A percentile compares a stretch with the other conserved stretches of the same genome.
These are phyloP conservation scores for Calonectria fujianensis DNA, from an alignment of 2,329 filamentous ascomycete species.

Conservation along the genomic window DNA sequence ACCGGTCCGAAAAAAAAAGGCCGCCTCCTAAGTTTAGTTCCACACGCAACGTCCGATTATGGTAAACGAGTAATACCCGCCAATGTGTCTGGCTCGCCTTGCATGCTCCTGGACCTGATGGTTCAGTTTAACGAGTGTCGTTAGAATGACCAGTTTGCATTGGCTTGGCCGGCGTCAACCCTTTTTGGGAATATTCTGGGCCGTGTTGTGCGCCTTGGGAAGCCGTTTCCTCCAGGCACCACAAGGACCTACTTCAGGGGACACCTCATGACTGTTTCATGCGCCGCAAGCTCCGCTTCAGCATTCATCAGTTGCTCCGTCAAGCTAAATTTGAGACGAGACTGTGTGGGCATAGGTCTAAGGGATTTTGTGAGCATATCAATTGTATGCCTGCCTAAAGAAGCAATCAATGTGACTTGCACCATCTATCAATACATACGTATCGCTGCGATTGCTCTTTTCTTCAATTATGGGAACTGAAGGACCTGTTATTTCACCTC, in stretches of 20 bases:
- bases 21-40: background rate
- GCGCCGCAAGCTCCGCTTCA: background rate
- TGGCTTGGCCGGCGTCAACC: background rate
- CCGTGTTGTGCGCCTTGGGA: background rate
- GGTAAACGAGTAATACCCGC: too few relatives aligned
- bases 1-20: background rate
- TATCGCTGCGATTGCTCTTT: background rate
- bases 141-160: background rate
- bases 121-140: background rate
- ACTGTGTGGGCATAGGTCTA: background rate
- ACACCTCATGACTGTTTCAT: background rate
- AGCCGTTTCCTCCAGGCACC: background rate
- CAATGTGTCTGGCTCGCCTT: slow-evolving; percentile 8
- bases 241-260: background rate
- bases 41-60: background rate
- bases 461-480: background rate
- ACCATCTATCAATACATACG: background rate
- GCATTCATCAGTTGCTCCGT: background rate
- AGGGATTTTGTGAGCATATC: background rate
- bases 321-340: background rate
- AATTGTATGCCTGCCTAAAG: background rate
- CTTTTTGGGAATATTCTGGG: background rate
- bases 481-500: slow-evolving; percentile 8
- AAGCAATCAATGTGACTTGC: background rate
- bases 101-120: background rate